A percentile compares a stretch with the other conserved stretches of the same genome.
phyloP scores from a whole-genome alignment of 768 basidiomycete genomes.

The Trametes cubensis region DNA sequence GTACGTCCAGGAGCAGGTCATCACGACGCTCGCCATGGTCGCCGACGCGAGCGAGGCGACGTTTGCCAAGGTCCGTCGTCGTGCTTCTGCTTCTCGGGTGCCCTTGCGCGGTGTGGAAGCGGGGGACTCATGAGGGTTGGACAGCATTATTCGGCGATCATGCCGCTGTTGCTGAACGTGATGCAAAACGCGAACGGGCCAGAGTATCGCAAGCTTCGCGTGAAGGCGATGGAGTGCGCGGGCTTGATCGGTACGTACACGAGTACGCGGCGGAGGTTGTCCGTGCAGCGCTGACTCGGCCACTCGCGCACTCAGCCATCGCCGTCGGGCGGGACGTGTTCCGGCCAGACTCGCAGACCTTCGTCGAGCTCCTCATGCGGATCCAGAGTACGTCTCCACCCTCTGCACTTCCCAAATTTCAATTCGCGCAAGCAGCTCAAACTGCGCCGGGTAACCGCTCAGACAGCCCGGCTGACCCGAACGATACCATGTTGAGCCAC shows the following conservation, averaged over 20 bases:
- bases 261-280: background rate
- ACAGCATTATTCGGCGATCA: constrained; percentile 76
- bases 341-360: constrained; percentile 67
- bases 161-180: constrained; percentile 79
- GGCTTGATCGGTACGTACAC: constrained; percentile 70
- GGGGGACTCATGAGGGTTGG: background rate
- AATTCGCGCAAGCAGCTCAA: no score
- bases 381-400: constrained; percentile 65
- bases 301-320: constrained; percentile 54
- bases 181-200: constrained; percentile 69
- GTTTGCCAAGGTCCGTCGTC: constrained; percentile 68
- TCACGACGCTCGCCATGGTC: constrained; percentile 88
- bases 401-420: no score
- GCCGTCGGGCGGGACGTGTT: constrained; percentile 85
- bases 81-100: no score
- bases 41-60: constrained; percentile 81
- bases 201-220: constrained; percentile 68
- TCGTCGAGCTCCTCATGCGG: constrained; percentile 72
- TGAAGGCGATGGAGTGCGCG: constrained; percentile 91
- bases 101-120: no score
- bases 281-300: background rate
- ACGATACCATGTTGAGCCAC: constrained; percentile 70
- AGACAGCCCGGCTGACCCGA: constrained; percentile 71
- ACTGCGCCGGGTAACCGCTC: background rate
- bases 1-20: constrained; percentile 87